A percentile compares a stretch with the other conserved stretches of the same genome.
phyloP scores from a whole-genome alignment of 1,284 basidiomycete species.

The Naganishia albida region DNA sequence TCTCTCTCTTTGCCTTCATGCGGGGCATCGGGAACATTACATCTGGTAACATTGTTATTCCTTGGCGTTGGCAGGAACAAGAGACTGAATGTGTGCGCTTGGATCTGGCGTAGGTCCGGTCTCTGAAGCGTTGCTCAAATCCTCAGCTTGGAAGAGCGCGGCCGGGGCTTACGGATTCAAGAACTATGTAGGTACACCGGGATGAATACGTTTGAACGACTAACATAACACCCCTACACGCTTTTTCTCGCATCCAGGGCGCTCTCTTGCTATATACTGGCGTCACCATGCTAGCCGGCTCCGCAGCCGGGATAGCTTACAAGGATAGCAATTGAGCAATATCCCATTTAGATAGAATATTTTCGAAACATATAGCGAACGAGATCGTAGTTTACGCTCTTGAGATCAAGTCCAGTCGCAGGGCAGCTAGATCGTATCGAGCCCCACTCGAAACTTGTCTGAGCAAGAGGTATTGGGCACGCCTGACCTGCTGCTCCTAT shows the following conservation, averaged over 20 bases:
- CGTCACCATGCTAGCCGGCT: conserved; percentile 36
- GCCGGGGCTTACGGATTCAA: conserved; percentile 48
- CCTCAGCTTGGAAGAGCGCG: conserved; percentile 36
- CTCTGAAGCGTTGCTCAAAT: conserved; percentile 42
- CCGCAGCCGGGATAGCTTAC: conserved; percentile 13
- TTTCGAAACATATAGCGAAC: no score
- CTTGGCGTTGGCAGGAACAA: no score
- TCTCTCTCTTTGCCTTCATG: conserved; percentile 49
- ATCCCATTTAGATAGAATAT: no score
- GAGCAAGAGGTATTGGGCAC: no score
- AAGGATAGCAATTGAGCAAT: conserved; percentile 8
- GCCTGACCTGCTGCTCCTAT: no score
- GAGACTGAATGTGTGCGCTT: neutral
- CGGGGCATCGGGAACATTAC: conserved; percentile 52
- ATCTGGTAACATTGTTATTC: conserved; percentile 39
- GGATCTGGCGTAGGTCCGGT: conserved; percentile 39
- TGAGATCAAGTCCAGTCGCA: no score
- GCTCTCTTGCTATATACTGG: conserved; percentile 43
- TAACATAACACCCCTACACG: no score
- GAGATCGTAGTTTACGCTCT: no score
- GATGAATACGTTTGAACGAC: no score
- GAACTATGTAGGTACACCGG: conserved; percentile 42
- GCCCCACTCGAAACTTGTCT: no score
- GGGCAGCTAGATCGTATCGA: no score
- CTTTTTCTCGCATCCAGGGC: conserved; percentile 31